A percentile compares a stretch with the other conserved stretches of the same genome.
These are phyloP conservation scores for Zanthoxylum bungeanum DNA, from an alignment of 345 rosid genomes.

Conservation along the genomic window DNA sequence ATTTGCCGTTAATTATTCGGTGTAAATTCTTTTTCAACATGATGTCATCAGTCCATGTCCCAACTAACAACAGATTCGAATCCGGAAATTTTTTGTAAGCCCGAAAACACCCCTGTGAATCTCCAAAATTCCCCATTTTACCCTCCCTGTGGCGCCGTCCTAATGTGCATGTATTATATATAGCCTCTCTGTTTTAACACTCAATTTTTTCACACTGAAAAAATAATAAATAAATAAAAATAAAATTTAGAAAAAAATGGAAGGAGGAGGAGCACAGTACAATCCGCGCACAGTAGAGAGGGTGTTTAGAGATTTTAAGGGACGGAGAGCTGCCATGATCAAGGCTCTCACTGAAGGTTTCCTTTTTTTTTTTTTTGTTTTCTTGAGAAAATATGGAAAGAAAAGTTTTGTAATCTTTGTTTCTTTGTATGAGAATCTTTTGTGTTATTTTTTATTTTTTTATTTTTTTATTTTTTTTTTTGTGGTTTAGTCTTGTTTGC, in stretches of 20 bases:
- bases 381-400: conserved; percentile 11
- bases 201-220: neutral
- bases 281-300: conserved; percentile 72
- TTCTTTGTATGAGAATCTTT: too few species aligned
- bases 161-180: too few species aligned
- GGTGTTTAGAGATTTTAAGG: conserved; percentile 69
- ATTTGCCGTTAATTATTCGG: too few species aligned
- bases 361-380: conserved; percentile 10
- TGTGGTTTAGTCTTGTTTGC: conserved; percentile 11
- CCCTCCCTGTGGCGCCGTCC: neutral
- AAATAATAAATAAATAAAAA: neutral
- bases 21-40: neutral
- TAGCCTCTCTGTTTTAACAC: neutral
- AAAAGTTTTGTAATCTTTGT: neutral
- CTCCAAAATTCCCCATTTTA: neutral
- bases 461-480: neutral
- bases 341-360: conserved; percentile 66
- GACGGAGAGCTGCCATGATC: conserved; percentile 66
- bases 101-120: neutral
- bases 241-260: conserved; percentile 28
- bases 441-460: too few species aligned
- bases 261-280: conserved; percentile 32
- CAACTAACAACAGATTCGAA: conserved; percentile 29
- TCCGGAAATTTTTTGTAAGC: conserved; percentile 17
- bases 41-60: conserved; percentile 2